Conservation (phyloP, 345 rosid species). For the Syzygium oleosum region DNA sequence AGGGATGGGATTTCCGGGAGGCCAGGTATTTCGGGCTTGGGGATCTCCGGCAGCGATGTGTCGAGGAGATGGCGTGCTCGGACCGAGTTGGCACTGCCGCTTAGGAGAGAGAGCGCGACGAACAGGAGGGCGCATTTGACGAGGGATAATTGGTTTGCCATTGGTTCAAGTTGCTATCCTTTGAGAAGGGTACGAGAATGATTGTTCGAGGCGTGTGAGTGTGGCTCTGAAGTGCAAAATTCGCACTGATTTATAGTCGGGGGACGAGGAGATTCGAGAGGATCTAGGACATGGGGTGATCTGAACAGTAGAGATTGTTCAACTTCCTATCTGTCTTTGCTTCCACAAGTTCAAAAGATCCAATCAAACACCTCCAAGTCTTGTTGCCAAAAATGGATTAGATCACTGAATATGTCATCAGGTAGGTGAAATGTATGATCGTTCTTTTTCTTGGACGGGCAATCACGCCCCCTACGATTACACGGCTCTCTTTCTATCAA, state of each 20-base stretch:
- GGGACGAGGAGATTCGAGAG: not conserved
- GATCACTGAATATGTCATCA: not conserved
- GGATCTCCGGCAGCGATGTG: not conserved
- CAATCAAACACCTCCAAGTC: not conserved
- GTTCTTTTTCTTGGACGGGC: not conserved
- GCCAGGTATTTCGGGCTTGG: not conserved
- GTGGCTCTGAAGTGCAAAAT: not conserved
- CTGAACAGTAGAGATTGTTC: not conserved
- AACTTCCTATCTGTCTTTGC: not conserved
- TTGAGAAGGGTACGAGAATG: not conserved
- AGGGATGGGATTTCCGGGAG: not conserved
- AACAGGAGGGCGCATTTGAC: not conserved
- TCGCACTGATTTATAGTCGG: not conserved
- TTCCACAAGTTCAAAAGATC: not conserved
- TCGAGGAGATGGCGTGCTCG: not conserved
- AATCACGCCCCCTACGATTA: not conserved
- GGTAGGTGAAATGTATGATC: not conserved
- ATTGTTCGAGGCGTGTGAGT: not conserved
- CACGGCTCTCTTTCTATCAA: not conserved
- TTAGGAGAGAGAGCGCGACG: not conserved
- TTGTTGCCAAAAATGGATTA: not conserved
- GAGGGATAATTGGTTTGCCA: not conserved
- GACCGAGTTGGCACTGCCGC: not conserved
- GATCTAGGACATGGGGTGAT: not conserved
- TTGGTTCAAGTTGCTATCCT: not conserved